phyloP scores from a whole-genome alignment of 2,329 filamentous ascomycete species.

The Ceratocystis variospora region DNA sequence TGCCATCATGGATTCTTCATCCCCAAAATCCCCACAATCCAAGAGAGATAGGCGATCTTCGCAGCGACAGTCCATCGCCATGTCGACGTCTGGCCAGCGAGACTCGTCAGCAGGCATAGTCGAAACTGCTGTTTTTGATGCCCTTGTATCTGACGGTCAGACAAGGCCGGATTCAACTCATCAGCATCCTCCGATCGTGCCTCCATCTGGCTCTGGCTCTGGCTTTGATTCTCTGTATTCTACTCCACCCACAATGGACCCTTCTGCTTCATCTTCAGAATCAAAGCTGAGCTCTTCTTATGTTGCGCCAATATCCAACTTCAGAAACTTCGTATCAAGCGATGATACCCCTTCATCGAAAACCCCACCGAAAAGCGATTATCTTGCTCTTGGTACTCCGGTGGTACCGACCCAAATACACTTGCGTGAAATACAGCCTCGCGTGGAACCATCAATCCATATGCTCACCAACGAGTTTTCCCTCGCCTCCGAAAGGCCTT shows the following conservation, averaged over 20 bases:
- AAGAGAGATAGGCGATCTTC: slow-evolving; percentile 12
- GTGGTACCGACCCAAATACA: slow-evolving; percentile 3
- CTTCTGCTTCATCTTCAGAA: background rate
- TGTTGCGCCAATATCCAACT: background rate
- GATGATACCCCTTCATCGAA: slow-evolving; percentile 12
- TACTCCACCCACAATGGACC: background rate
- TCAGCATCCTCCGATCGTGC: slow-evolving; percentile 4
- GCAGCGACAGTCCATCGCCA: slow-evolving; percentile 10
- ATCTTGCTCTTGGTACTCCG: slow-evolving; percentile 6
- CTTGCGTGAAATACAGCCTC: background rate
- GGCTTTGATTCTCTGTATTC: background rate
- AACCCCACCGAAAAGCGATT: slow-evolving; percentile 13
- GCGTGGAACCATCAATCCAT: background rate
- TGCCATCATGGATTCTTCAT: background rate
- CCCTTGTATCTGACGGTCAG: slow-evolving; percentile 18
- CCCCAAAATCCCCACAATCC: background rate
- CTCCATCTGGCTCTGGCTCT: background rate
- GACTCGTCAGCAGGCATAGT: background rate
- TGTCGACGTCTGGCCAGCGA: slow-evolving; percentile 9
- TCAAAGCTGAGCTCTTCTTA: background rate
- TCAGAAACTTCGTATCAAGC: background rate
- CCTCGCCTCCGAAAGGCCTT: slow-evolving; percentile 13
- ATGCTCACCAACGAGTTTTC: slow-evolving; percentile 11
- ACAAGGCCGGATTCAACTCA: background rate
- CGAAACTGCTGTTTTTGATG: slow-evolving; percentile 17